Conservation (phyloP, 495 filamentous ascomycete species). For the Hyaloscypha hepaticicola region DNA sequence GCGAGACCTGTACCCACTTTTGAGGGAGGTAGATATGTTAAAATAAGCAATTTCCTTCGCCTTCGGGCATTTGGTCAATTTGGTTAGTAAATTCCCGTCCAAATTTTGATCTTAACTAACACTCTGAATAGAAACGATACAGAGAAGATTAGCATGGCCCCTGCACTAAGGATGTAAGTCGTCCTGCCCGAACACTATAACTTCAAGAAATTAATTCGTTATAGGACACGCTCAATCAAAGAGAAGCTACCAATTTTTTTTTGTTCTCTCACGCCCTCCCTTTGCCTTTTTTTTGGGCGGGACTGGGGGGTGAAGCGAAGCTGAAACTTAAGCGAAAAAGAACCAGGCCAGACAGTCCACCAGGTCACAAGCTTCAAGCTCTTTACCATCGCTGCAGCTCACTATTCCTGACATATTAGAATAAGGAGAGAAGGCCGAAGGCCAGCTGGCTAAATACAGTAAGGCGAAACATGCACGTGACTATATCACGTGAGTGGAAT, state of each 20-base stretch:
- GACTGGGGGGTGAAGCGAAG: background rate
- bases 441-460: too few species aligned
- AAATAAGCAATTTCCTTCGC: background rate
- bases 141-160: slow-evolving; percentile 99
- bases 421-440: too few species aligned
- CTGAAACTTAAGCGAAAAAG: too few species aligned
- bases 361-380: too few species aligned
- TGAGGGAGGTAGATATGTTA: background rate
- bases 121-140: slow-evolving; percentile 35
- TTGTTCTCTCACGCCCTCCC: background rate
- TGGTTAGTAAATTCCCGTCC: background rate
- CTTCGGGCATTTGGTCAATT: slow-evolving; percentile 1
- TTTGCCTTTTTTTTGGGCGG: background rate
- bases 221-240: slow-evolving; percentile 1
- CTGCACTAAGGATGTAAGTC: slow-evolving; percentile 94
- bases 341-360: too few species aligned
- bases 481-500: too few species aligned
- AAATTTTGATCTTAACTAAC: background rate
- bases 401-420: too few species aligned
- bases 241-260: slow-evolving; percentile 1
- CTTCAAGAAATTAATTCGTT: background rate
- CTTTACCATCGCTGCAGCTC: too few species aligned
- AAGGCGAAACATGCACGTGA: too few species aligned
- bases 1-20: background rate
- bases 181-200: background rate